These are phyloP conservation scores for Phytophthora ohioensis DNA, from an alignment of 352 stramenopile species.

Conservation along the genomic window DNA sequence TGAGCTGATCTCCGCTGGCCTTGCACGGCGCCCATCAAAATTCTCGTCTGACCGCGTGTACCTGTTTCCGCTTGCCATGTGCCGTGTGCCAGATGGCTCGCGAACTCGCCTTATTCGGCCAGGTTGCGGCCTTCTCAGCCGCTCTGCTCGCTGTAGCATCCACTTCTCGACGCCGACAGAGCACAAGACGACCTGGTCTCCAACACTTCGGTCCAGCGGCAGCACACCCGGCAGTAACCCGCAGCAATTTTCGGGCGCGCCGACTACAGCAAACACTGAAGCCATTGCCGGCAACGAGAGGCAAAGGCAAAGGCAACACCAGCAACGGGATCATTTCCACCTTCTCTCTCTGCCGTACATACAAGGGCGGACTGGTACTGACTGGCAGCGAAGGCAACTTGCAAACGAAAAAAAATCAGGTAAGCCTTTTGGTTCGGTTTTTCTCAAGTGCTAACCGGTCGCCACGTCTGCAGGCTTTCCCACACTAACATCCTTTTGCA, in stretches of 20 bases:
- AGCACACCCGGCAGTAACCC: conserved; percentile 2
- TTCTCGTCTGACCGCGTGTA: not conserved
- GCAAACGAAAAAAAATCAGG: conserved; percentile 33
- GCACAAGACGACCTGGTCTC: conserved; percentile 3
- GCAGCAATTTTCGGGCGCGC: not conserved
- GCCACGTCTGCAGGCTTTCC: conserved; percentile 25
- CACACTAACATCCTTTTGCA: conserved; percentile 3
- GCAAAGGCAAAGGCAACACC: not conserved
- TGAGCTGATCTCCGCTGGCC: conserved; percentile 2
- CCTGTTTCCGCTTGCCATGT: conserved; percentile 17
- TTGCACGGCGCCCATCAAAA: conserved; percentile 12
- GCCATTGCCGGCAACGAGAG: not conserved
- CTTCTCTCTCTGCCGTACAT: conserved; percentile 8
- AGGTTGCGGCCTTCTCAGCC: not conserved
- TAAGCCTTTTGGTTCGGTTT: conserved; percentile 19
- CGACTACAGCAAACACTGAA: conserved; percentile 1
- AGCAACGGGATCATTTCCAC: conserved; percentile 1
- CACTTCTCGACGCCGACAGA: conserved; percentile 3
- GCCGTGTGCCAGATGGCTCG: conserved; percentile 18
- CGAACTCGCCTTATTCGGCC: conserved; percentile 17
- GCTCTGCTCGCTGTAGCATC: not conserved
- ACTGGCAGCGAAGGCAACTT: not conserved
- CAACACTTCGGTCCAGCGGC: not conserved
- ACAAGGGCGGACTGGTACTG: not conserved
- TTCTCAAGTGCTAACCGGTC: conserved; percentile 13